Percentiles rank a stretch among this genome's conserved stretches.
Evolutionary conservation across 305 asterid species (phyloP).

Genomic region (Coffea humblotiana): DNA sequence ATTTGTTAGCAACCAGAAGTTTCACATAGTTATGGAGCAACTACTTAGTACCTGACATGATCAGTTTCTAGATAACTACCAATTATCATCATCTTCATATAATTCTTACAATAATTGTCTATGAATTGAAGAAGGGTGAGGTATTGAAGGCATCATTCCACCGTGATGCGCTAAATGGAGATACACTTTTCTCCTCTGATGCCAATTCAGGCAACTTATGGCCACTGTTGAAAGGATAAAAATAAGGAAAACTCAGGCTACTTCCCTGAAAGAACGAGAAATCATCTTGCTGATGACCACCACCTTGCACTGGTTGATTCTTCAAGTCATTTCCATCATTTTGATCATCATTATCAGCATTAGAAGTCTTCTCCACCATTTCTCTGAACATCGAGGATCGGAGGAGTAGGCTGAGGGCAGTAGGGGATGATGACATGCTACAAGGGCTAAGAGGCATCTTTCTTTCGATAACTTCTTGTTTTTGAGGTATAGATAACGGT

Average conservation of each 20-base stretch:
- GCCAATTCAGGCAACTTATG: slow-evolving; percentile 25
- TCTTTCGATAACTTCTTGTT: slow-evolving; percentile 54
- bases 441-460: slow-evolving; percentile 52
- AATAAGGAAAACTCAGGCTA: slow-evolving; percentile 11
- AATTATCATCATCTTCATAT: not conserved
- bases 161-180: slow-evolving; percentile 11
- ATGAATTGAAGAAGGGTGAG: slow-evolving; percentile 9
- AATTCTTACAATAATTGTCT: not conserved
- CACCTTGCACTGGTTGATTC: not conserved
- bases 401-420: slow-evolving; percentile 66
- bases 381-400: slow-evolving; percentile 65
- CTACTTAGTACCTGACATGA: not conserved
- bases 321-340: slow-evolving; percentile 15
- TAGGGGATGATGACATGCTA: slow-evolving; percentile 46
- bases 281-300: slow-evolving; percentile 1
- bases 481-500: slow-evolving; percentile 28
- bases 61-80: slow-evolving; percentile 1
- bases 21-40: not conserved
- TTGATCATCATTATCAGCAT: slow-evolving; percentile 15
- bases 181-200: slow-evolving; percentile 20
- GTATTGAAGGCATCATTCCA: slow-evolving; percentile 30
- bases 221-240: slow-evolving; percentile 15
- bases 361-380: slow-evolving; percentile 53
- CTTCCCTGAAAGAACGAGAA: slow-evolving; percentile 23
- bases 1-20: not conserved